A percentile compares a stretch with the other conserved stretches of the same genome.
These are phyloP conservation scores for Apostasia shenzhenica DNA, from an alignment of 106 monocot genomes.

Conservation along the genomic window DNA sequence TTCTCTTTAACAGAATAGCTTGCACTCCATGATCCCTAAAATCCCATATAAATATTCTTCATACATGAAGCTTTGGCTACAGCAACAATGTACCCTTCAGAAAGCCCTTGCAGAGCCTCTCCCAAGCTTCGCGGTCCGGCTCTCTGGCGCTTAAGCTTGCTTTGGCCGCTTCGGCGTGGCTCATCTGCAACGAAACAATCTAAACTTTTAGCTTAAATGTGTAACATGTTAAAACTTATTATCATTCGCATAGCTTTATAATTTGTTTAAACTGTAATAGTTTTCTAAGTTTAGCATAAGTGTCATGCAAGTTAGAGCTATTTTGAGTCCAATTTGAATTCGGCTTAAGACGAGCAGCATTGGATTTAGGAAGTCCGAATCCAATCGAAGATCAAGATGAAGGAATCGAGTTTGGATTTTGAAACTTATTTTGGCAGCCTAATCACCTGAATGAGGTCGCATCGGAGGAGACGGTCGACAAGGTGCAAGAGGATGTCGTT, in stretches of 20 bases:
- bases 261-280: neutral
- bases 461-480: conserved; percentile 17
- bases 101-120: conserved; percentile 43
- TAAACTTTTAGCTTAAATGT: neutral
- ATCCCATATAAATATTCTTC: too few relatives aligned
- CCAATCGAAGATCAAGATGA: neutral
- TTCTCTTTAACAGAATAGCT: too few relatives aligned
- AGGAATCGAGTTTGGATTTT: neutral
- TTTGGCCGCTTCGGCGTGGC: conserved; percentile 38
- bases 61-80: neutral
- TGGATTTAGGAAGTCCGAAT: neutral
- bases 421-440: neutral
- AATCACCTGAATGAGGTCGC: conserved; percentile 22
- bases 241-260: neutral
- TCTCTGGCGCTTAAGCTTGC: conserved; percentile 18
- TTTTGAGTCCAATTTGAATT: neutral
- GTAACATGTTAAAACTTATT: neutral
- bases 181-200: conserved; percentile 7
- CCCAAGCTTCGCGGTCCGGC: conserved; percentile 38
- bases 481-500: conserved; percentile 33
- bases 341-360: neutral
- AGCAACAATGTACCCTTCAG: conserved; percentile 24
- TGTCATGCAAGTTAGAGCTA: too few relatives aligned
- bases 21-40: too few relatives aligned
- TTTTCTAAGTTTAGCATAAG: neutral